phyloP scores from a whole-genome alignment of 805 yeast species.

The Candida multigemmis region DNA sequence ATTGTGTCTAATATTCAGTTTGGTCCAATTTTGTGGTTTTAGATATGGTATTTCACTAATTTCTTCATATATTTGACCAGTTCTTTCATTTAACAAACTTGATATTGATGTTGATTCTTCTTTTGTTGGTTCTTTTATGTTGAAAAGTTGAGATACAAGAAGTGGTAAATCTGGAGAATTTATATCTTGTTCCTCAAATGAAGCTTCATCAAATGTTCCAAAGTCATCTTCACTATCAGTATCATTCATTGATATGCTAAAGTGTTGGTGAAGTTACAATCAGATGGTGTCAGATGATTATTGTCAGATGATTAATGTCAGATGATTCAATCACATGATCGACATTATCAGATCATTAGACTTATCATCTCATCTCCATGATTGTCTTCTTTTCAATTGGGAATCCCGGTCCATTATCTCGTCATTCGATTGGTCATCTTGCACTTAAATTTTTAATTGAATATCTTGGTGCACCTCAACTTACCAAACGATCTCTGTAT shows the following conservation, averaged over 20 bases:
- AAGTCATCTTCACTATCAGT: constrained; percentile 25
- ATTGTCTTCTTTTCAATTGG: constrained; percentile 22
- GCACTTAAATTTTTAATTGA: constrained; percentile 16
- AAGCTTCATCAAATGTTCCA: constrained; percentile 29
- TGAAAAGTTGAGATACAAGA: neutral
- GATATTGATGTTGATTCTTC: neutral
- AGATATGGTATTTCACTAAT: constrained; percentile 40
- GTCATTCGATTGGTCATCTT: constrained; percentile 34
- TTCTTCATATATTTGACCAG: constrained; percentile 33
- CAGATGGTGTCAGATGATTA: too few species aligned
- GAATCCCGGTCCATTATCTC: constrained; percentile 28
- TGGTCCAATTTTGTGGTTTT: constrained; percentile 61
- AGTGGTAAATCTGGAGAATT: constrained; percentile 1
- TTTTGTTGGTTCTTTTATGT: neutral
- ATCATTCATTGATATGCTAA: constrained; percentile 4
- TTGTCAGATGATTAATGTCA: too few species aligned
- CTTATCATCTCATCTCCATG: too few species aligned
- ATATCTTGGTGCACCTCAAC: constrained; percentile 17
- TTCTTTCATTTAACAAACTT: constrained; percentile 19
- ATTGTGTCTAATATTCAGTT: constrained; percentile 55
- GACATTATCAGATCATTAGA: too few species aligned
- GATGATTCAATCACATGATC: too few species aligned
- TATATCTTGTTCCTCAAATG: constrained; percentile 13
- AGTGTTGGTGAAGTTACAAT: too few species aligned
- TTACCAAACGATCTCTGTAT: constrained; percentile 18